Percentiles rank a stretch among this genome's conserved stretches.
phyloP scores from a whole-genome alignment of 1,284 basidiomycete species.

The Leccinum pachyderme region DNA sequence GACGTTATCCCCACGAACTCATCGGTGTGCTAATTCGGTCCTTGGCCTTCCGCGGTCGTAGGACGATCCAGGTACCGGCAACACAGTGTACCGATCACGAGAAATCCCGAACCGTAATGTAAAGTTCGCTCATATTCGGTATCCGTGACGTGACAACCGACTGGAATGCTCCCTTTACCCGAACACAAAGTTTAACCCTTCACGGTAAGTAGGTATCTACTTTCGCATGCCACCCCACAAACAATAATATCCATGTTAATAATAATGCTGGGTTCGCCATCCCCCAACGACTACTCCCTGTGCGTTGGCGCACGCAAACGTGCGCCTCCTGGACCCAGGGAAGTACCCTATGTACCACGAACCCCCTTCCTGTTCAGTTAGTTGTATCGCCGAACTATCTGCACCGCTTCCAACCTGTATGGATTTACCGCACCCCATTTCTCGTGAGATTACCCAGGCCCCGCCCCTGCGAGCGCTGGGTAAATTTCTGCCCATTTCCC shows the following conservation, averaged over 20 bases:
- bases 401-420: slow-evolving; percentile 11
- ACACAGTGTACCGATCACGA: slow-evolving; percentile 17
- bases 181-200: slow-evolving; percentile 9
- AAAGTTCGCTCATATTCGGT: slow-evolving; percentile 19
- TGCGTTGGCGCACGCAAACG: slow-evolving; percentile 3
- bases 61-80: slow-evolving; percentile 32
- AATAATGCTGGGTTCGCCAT: background rate
- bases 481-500: background rate
- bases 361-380: slow-evolving; percentile 8
- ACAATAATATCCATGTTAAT: background rate
- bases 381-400: slow-evolving; percentile 24
- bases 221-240: slow-evolving; percentile 6
- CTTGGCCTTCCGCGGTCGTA: slow-evolving; percentile 27
- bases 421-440: slow-evolving; percentile 18
- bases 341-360: background rate
- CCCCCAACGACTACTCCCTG: background rate
- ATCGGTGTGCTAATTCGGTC: slow-evolving; percentile 8
- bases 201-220: background rate
- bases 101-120: slow-evolving; percentile 19
- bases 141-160: slow-evolving; percentile 20
- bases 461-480: slow-evolving; percentile 5
- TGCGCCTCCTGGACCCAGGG: slow-evolving; percentile 6
- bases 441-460: slow-evolving; percentile 18
- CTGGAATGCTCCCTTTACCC: slow-evolving; percentile 3
- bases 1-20: background rate